Evolutionary conservation across 1,284 basidiomycete genomes (phyloP), one percentile per base, ranked within the genome.

Genomic region (Vanrija sp.): DNA sequence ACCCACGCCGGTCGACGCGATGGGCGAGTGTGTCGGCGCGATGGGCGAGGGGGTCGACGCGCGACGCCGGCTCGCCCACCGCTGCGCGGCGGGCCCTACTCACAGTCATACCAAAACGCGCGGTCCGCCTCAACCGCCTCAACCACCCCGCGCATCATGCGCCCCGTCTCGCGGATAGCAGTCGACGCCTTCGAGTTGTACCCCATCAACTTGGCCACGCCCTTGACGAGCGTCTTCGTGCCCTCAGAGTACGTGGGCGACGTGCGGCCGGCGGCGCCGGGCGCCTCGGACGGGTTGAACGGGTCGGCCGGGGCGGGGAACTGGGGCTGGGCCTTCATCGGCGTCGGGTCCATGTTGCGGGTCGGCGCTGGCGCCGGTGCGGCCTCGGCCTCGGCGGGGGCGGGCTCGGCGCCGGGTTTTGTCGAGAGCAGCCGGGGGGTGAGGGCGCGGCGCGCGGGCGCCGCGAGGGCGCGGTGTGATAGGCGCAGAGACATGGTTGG

Each of bases 101-200:
- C 61, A 77, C 75, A 61, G 19, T 67, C 67, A 54, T 75, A 78
- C 72, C 78, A 80, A 56, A 78, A 80, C 6, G 60, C 64, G 38
- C 73, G 68, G 61, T 79, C 77, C 31, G 64, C 53, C 60, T 78
- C 73, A 20, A 78, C 75, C 9, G 77, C 75, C 48, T 78, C 75
- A 0, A 80, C 78, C 39, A 79, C 78, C 6, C 76, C 75, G 45
- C 79, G 78, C 71, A 81, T 79, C 67, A 81, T 78, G 53, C 80
- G 76, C 16, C 77, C 77, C 7, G 80, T 78, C 52, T 80, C 78
- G 19, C 80, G 67, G 54, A 82, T 81, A 9, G 81, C 79, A 10
- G 78, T 81, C 14, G 69, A 69, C 14, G 76, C 75, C 49, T 71
- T 69, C 41, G 77, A 73, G 64, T 81, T 79, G 72, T 81, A 82